These are phyloP conservation scores for Fusarium nanum DNA, from an alignment of 2,329 filamentous ascomycete species.

Conservation along the genomic window DNA sequence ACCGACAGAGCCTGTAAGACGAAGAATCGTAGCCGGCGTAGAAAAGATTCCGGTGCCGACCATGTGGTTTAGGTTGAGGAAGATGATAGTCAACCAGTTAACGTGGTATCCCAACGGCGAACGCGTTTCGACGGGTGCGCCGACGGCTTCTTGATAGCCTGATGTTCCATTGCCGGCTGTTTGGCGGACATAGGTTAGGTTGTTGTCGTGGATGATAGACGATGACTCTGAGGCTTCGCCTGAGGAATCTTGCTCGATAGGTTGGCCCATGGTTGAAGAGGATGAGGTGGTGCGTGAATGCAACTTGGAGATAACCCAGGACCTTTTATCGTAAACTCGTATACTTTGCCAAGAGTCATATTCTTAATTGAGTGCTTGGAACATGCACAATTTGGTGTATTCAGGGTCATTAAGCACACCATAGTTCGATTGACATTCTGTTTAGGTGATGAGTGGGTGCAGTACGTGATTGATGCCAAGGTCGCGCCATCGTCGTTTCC, in stretches of 20 bases:
- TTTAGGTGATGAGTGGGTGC: no score
- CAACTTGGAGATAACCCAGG: no score
- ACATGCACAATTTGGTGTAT: no score
- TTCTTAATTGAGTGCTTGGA: no score
- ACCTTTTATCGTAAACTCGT: no score
- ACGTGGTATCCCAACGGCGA: conserved; percentile 72
- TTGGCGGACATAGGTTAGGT: conserved; percentile 34
- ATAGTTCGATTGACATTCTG: no score
- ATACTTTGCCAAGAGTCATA: no score
- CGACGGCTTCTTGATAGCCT: conserved; percentile 69
- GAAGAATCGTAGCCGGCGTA: conserved; percentile 67
- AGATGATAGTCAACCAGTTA: conserved; percentile 65
- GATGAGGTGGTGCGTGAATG: no score
- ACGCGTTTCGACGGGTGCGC: conserved; percentile 68
- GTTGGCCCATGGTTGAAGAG: neutral
- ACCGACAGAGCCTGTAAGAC: conserved; percentile 70
- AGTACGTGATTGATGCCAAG: no score
- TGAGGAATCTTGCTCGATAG: neutral
- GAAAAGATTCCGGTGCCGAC: conserved; percentile 73
- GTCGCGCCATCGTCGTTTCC: no score
- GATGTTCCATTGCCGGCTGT: conserved; percentile 60
- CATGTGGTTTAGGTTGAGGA: conserved; percentile 72
- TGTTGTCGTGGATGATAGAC: conserved; percentile 35
- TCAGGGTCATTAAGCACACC: no score
- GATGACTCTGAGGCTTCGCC: neutral